Percentiles rank a stretch among this genome's conserved stretches.
phyloP scores from a whole-genome alignment of 768 basidiomycete species.

The Rhizopogon salebrosus region DNA sequence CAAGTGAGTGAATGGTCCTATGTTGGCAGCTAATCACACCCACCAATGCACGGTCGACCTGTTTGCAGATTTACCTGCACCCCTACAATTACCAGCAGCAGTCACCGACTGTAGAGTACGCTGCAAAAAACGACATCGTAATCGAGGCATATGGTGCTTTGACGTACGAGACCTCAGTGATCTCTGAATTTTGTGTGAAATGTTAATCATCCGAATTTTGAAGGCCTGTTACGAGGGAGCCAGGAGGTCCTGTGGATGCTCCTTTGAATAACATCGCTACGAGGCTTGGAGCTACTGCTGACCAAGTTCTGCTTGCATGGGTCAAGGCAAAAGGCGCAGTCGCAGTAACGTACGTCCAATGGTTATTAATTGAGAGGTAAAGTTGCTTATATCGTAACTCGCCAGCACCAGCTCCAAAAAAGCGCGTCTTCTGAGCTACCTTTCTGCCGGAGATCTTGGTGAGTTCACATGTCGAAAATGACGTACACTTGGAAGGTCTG shows the following conservation, averaged over 20 bases:
- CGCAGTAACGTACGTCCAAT: conserved; percentile 48
- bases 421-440: conserved; percentile 59
- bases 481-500: background rate
- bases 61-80: conserved; percentile 54
- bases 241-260: conserved; percentile 61
- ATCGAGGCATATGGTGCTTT: conserved; percentile 71
- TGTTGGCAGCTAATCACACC: background rate
- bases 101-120: conserved; percentile 52
- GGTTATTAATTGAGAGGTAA: background rate
- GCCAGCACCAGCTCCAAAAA: conserved; percentile 62
- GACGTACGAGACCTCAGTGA: conserved; percentile 38
- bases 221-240: conserved; percentile 54
- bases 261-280: conserved; percentile 51
- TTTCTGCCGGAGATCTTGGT: conserved; percentile 64
- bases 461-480: conserved; percentile 9
- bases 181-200: background rate
- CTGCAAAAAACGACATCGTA: conserved; percentile 52
- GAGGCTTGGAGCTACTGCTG: conserved; percentile 45
- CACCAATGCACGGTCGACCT: background rate
- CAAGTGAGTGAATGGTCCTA: conserved; percentile 39
- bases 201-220: background rate
- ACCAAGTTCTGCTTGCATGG: conserved; percentile 73
- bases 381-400: background rate
- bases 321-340: conserved; percentile 64
- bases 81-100: conserved; percentile 61